Evolutionary conservation across 2,329 filamentous ascomycete species (phyloP), one percentile per base, ranked within the genome.

Genomic region (Talaromyces rugulosus): DNA sequence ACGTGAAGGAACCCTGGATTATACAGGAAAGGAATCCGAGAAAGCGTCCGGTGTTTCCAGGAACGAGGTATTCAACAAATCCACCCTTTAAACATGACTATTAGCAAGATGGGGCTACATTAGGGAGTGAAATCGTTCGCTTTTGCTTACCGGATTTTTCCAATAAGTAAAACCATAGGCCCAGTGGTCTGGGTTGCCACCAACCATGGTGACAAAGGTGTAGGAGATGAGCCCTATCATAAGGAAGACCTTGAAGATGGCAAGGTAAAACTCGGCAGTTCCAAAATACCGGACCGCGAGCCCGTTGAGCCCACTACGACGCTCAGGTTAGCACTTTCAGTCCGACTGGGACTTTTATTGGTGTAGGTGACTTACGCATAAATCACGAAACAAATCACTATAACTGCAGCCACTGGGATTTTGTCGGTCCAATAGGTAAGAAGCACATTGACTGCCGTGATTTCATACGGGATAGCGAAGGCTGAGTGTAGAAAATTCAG

Each of bases 1-100:
- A 76, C 61, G 89, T 89, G 67, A 92, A 92, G 5, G 87, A 88
- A 1, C 89, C 88, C 36, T 86, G 89, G 68, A 90, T 84, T 58
- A 91, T 83, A 61, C 85, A 86, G 11, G 82, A 84, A 86, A 87
- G 89, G 74, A 87, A 83, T 28, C 78, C 83, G 40, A 85, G 72
- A 74, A 87, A 87, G 59, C 78, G 75, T 30, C 84, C 84, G 40
- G 74, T 67, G 53, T 70, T 58, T 3, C 80, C 81, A 0, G 68
- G 67, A 2, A 65, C 66, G 44, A 80, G 74, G 65, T 80, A 80
- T 3, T 75, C 67, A 12, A 72, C 78, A 70, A 85, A 85, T 16
- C 83, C 82, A 51, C 86, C 86, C 58, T 60, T 59, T 5, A 55
- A 28, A 31, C 3, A 30, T 16, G 6, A 30, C 27, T 28, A 44